A percentile compares a stretch with the other conserved stretches of the same genome.
Evolutionary conservation across 257 asterid species (phyloP).

Genomic region (Agastache rugosa): DNA sequence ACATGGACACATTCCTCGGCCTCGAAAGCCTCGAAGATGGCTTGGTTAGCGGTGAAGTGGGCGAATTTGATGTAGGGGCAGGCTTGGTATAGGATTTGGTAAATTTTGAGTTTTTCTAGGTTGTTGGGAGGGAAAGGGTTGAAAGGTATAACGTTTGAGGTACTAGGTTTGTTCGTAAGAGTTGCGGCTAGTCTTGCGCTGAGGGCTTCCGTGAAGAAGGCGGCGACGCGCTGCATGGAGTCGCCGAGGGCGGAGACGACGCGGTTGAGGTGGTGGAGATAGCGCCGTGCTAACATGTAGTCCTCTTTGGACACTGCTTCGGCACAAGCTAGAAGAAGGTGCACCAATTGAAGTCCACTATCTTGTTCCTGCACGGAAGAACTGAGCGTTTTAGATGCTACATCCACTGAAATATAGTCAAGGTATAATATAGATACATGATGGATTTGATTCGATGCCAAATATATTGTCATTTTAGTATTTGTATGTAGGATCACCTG

Average conservation of each 20-base stretch:
- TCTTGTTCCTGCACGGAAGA: slow-evolving; percentile 55
- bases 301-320: slow-evolving; percentile 89
- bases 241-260: slow-evolving; percentile 76
- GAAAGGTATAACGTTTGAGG: slow-evolving; percentile 53
- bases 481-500: slow-evolving; percentile 49
- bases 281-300: slow-evolving; percentile 77
- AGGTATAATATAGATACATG: too few species aligned
- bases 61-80: slow-evolving; percentile 88
- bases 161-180: slow-evolving; percentile 60
- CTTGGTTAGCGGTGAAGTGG: slow-evolving; percentile 88
- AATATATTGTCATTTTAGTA: neutral
- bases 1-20: slow-evolving; percentile 77
- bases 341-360: slow-evolving; percentile 81
- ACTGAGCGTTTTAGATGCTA: neutral
- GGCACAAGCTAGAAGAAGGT: slow-evolving; percentile 80
- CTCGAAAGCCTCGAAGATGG: slow-evolving; percentile 84
- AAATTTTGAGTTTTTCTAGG: slow-evolving; percentile 78
- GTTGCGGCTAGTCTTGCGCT: slow-evolving; percentile 70
- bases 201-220: slow-evolving; percentile 81
- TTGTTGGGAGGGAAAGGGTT: slow-evolving; percentile 75
- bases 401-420: too few species aligned
- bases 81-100: slow-evolving; percentile 87
- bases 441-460: too few species aligned
- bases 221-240: slow-evolving; percentile 87
- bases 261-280: slow-evolving; percentile 72